Conservation (phyloP, 139 green algal species). For the Tetradesmus lagerheimii region DNA sequence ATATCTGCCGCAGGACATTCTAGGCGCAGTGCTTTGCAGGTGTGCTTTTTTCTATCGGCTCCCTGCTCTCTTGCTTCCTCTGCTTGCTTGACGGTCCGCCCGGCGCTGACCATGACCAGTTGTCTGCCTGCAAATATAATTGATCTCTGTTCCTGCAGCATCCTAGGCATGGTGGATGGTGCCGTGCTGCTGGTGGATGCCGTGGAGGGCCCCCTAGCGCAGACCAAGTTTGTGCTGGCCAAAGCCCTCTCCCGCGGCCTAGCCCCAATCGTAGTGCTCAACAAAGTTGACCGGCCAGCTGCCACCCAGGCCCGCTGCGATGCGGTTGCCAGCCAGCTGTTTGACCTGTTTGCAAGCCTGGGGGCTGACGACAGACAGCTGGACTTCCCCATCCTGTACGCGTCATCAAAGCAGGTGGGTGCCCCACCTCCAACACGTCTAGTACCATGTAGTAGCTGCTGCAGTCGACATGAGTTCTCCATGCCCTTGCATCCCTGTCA, state of each 20-base stretch:
- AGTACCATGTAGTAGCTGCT: not conserved
- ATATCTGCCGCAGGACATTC: not conserved
- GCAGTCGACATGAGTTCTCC: no score
- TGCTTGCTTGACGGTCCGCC: no score
- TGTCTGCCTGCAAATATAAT: not conserved
- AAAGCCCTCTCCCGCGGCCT: slow-evolving; percentile 85
- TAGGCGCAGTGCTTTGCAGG: no score
- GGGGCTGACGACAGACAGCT: slow-evolving; percentile 91
- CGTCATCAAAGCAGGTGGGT: slow-evolving; percentile 77
- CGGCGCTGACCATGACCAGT: not conserved
- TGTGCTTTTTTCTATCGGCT: no score
- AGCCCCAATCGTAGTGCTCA: slow-evolving; percentile 86
- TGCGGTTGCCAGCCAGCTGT: slow-evolving; percentile 76
- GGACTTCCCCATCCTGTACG: slow-evolving; percentile 91
- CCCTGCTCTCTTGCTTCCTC: not conserved
- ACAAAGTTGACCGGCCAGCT: slow-evolving; percentile 78
- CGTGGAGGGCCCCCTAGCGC: slow-evolving; percentile 78
- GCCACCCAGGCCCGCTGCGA: slow-evolving; percentile 70
- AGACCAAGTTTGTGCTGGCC: slow-evolving; percentile 94
- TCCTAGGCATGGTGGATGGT: slow-evolving; percentile 92
- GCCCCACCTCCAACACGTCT: no score
- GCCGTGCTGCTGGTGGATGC: slow-evolving; percentile 92
- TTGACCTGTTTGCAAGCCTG: slow-evolving; percentile 90
- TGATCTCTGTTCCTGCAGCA: slow-evolving; percentile 41
- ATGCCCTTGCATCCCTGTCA: no score